Evolutionary conservation across 129 eudicot genomes (phyloP).

Genomic region (Daucus carota): DH1_v3.0 NC_030381.2:53249501-53250000

Average conservation of each 20-base stretch:
- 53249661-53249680: too few species aligned
- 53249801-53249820: constrained; percentile 53
- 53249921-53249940: neutral
- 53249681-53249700: too few species aligned
- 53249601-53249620: too few species aligned
- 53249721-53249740: too few species aligned
- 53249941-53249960: neutral
- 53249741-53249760: neutral
- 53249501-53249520: too few species aligned
- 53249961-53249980: constrained; percentile 29
- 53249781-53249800: constrained; percentile 17
- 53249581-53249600: too few species aligned
- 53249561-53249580: too few species aligned
- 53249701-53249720: too few species aligned
- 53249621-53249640: too few species aligned
- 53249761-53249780: neutral
- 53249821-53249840: constrained; percentile 76
- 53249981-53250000: constrained; percentile 27
- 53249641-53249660: too few species aligned
- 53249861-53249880: constrained; percentile 11
- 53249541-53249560: too few species aligned
- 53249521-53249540: too few species aligned
- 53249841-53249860: constrained; percentile 27
- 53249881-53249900: neutral
- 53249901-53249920: constrained; percentile 2